Evolutionary conservation across 2,329 filamentous ascomycete genomes (phyloP), one percentile per base, ranked within the genome.

Genomic region (Cadophora gregata): DNA sequence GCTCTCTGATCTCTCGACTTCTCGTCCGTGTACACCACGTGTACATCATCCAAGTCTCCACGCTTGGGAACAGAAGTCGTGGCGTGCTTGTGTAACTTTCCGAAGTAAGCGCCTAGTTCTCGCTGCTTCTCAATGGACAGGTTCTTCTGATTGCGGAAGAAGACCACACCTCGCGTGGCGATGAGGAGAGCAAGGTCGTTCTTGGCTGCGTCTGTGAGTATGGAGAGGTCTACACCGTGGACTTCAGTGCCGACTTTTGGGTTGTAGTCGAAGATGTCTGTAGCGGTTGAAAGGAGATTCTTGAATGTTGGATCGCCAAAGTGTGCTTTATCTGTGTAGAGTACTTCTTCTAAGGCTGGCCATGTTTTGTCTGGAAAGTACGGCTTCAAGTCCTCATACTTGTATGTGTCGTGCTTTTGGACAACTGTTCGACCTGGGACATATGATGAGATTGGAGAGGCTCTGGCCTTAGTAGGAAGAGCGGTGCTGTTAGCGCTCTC

Each of bases 81-180:
- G 12, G 85, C 83, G 73, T 86, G 85, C 75, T 81, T 85, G 74
- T 86, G 84, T 0, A 86, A 75, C 14, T 76, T 80, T 6, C 85
- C 85, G 70, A 84, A 86, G 74, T 86, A 83, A 47, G 78, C 73
- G 8, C 84, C 84, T 3, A 87, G 77, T 63, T 82, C 79, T 10
- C 84, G 77, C 72, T 87, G 85, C 24, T 80, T 78, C n/a, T 86
- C 80, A 56, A 87, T 81, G 67, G 80, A 80, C 29, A 87, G 80
- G 69, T 85, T 82, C 64, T 83, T 79, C 73, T 88, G 85, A 58
- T 82, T 77, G 16, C 85, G 80, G 79, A 87, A 86, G 75, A 87
- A 86, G 1, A 88, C 84, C 0, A 88, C 85, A 3, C 85, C 85
- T 51, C 85, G 79, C 29, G 80, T 81, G 3, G 85, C 81, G 59